A percentile compares a stretch with the other conserved stretches of the same genome.
Conservation (phyloP, 2,329 filamentous ascomycete genomes). For the Rhexocercosporidium sp. region DNA sequence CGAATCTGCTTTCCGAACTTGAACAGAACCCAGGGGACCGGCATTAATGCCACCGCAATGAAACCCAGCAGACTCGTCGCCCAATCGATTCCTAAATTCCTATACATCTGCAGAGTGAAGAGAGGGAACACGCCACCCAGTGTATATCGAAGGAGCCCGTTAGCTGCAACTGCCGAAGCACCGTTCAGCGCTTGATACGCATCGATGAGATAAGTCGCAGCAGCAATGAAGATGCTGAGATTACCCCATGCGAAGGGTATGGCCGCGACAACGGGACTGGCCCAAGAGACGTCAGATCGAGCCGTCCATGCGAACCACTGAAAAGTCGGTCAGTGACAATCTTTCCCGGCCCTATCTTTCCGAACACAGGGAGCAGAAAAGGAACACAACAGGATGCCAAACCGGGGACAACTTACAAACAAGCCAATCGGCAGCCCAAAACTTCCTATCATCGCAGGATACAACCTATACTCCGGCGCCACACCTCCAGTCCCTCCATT, state of each 20-base stretch:
- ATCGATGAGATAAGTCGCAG: slow-evolving; percentile 59
- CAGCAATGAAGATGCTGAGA: slow-evolving; percentile 59
- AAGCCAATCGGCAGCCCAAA: slow-evolving; percentile 55
- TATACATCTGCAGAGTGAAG: slow-evolving; percentile 59
- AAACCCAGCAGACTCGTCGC: slow-evolving; percentile 33
- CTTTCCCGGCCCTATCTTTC: not conserved
- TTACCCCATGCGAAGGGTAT: slow-evolving; percentile 65
- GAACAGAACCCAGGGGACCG: slow-evolving; percentile 60
- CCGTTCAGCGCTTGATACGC: slow-evolving; percentile 59
- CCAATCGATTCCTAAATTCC: slow-evolving; percentile 43
- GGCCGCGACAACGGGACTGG: slow-evolving; percentile 55
- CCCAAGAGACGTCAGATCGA: slow-evolving; percentile 52
- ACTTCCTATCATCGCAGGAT: slow-evolving; percentile 63
- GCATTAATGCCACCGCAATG: slow-evolving; percentile 53
- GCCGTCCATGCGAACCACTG: slow-evolving; percentile 64
- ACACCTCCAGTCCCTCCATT: slow-evolving; percentile 36
- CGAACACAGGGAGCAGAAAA: not conserved
- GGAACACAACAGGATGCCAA: not conserved
- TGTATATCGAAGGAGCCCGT: slow-evolving; percentile 60
- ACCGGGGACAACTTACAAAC: slow-evolving; percentile 43
- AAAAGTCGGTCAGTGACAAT: not conserved
- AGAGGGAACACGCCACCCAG: slow-evolving; percentile 64
- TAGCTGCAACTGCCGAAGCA: slow-evolving; percentile 64
- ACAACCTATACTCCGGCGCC: slow-evolving; percentile 61
- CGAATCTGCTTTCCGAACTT: slow-evolving; percentile 48